phyloP scores from a whole-genome alignment of 169 alveolate genomes.

The Babesia ovis region DNA sequence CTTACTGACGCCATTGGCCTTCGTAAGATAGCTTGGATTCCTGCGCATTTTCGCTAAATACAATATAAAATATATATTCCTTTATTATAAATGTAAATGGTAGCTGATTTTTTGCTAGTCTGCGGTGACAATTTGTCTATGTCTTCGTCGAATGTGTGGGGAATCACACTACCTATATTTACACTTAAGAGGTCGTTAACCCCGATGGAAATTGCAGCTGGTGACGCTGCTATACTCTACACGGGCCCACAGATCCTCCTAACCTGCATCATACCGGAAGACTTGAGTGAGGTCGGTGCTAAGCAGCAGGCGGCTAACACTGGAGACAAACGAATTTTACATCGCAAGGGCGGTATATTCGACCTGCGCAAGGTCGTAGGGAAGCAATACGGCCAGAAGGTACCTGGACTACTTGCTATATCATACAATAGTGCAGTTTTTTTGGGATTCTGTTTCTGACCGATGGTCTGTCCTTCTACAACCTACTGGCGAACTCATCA shows the following conservation, averaged over 20 bases:
- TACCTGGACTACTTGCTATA: not conserved
- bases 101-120: not conserved
- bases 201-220: constrained; percentile 43
- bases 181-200: not conserved
- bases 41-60: not conserved
- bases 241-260: constrained; percentile 59
- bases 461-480: constrained; percentile 74
- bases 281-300: constrained; percentile 12
- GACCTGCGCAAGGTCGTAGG: constrained; percentile 58
- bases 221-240: constrained; percentile 55
- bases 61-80: too few species aligned
- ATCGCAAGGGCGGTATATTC: constrained; percentile 58
- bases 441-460: constrained; percentile 49
- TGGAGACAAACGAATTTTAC: constrained; percentile 50
- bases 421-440: constrained; percentile 25
- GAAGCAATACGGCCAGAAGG: constrained; percentile 59
- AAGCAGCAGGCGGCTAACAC: constrained; percentile 62
- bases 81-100: not conserved
- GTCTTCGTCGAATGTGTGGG: not conserved
- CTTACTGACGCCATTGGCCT: constrained; percentile 50
- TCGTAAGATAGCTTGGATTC: constrained; percentile 11
- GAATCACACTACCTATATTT: not conserved
- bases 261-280: constrained; percentile 40
- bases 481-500: constrained; percentile 81
- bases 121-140: not conserved